phyloP scores from a whole-genome alignment of 768 basidiomycete species.

The Suillus clintonianus region DNA sequence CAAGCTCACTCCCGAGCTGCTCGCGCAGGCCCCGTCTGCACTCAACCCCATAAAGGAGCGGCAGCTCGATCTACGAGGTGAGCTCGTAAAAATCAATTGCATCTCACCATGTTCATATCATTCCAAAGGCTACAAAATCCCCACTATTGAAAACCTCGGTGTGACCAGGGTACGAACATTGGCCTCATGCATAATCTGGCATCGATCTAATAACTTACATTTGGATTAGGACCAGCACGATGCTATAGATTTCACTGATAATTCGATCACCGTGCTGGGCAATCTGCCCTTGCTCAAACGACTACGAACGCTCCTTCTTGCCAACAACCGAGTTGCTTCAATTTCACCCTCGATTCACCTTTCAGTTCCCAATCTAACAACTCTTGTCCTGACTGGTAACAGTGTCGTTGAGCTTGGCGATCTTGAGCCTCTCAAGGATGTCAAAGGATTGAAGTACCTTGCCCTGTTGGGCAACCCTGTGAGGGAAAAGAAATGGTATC shows the following conservation, averaged over 20 bases:
- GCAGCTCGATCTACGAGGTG: conserved; percentile 89
- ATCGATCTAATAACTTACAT: conserved; percentile 17
- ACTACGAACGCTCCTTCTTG: conserved; percentile 78
- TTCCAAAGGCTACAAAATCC: conserved; percentile 83
- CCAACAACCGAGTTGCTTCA: conserved; percentile 85
- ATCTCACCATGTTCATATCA: conserved; percentile 14
- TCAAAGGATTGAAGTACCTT: conserved; percentile 73
- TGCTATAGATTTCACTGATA: conserved; percentile 92
- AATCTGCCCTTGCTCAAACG: conserved; percentile 88
- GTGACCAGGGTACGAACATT: conserved; percentile 70
- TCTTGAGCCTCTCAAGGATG: conserved; percentile 78
- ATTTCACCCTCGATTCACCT: conserved; percentile 83
- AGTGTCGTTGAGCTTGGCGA: conserved; percentile 79
- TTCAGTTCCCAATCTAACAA: conserved; percentile 81
- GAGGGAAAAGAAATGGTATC: conserved; percentile 91
- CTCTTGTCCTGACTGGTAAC: conserved; percentile 85
- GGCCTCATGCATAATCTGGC: conserved; percentile 14
- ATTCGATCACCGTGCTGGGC: conserved; percentile 77
- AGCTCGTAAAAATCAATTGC: conserved; percentile 21
- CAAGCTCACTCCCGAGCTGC: conserved; percentile 94
- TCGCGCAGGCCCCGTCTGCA: conserved; percentile 76
- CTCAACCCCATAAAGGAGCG: conserved; percentile 87
- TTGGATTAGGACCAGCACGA: conserved; percentile 82
- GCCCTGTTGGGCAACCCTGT: conserved; percentile 84
- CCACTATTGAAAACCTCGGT: conserved; percentile 94